These are phyloP conservation scores for Paraconiothyrium sp. DNA, from an alignment of 2,329 filamentous ascomycete genomes.

Conservation along the genomic window DNA sequence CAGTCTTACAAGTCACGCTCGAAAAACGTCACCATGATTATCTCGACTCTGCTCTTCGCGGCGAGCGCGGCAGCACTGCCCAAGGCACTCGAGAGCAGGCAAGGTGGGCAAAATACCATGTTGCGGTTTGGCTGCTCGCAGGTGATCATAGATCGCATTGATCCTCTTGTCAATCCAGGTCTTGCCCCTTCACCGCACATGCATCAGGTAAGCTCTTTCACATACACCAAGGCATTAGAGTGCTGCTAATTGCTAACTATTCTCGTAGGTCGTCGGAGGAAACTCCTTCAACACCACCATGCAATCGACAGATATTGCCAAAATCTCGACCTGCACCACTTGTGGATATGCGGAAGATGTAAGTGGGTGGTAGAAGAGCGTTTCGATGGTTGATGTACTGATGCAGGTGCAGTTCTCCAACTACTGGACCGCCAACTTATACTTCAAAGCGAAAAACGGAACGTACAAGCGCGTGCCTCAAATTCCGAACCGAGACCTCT, in stretches of 20 bases:
- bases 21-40: background rate
- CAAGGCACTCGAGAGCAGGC: conserved; percentile 6
- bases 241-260: conserved; percentile 3
- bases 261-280: conserved; percentile 18
- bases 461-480: conserved; percentile 53
- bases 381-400: background rate
- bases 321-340: conserved; percentile 53
- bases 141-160: conserved; percentile 42
- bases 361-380: conserved; percentile 11
- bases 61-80: conserved; percentile 9
- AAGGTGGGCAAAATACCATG: conserved; percentile 34
- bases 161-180: conserved; percentile 50
- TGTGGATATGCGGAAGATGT: conserved; percentile 56
- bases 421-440: conserved; percentile 46
- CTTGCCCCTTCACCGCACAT: conserved; percentile 45
- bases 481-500: conserved; percentile 46
- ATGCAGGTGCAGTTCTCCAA: conserved; percentile 31
- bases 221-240: no score
- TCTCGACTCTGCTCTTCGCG: conserved; percentile 14
- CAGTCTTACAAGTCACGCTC: background rate
- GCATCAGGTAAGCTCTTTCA: conserved; percentile 19
- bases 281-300: conserved; percentile 60
- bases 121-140: conserved; percentile 45
- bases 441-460: conserved; percentile 38
- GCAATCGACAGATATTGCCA: conserved; percentile 40